Evolutionary conservation across 345 rosid genomes (phyloP), one percentile per base, ranked within the genome.

Genomic region (Bruguiera sexangula): DNA sequence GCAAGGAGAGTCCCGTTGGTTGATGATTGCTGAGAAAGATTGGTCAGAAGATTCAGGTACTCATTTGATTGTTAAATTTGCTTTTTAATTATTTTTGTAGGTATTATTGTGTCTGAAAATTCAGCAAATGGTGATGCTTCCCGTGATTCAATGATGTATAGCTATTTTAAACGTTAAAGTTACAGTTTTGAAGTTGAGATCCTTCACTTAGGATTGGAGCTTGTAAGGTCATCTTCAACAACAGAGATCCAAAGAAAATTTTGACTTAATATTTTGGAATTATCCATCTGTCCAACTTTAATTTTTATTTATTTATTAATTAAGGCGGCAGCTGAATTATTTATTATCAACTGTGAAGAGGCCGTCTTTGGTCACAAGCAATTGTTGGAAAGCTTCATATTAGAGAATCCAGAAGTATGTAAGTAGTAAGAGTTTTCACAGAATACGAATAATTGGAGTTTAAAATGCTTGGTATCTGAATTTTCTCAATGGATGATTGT

Each of bases 281-380:
- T 60, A 24, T 36, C 60, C 60, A 20, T 21, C 37, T n/a, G 7
- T 59, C 39, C 39, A 43, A 8, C 15, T 3, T 55, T 55, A 26
- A 39, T 39, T 11, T 27, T 27, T 27, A 2, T 27, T 39, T 9
- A 37, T 37, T 37, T 54, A 21, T 8, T 79, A 61, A 64, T 68
- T 55, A 37, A 71, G 73, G 60, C 78, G 57, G 80, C 81, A 74
- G 53, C 63, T 72, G 73, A 37, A 66, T 62, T 70, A 37, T 67
- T 54, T 19, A 6, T 65, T 54, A 54, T 54, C 59, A 21, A 21
- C 59, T 54, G 59, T n/a, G 59, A 53, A 72, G 58, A 70, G 70
- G 68, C 79, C 68, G 67, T 52, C 53, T 75, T 43, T 57, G 43
- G 48, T 69, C 70, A 27, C 73, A 77, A 65, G 53, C 68, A 65